Evolutionary conservation across 805 yeast genomes (phyloP).

Genomic region (Starmerella sirachaensis): DNA sequence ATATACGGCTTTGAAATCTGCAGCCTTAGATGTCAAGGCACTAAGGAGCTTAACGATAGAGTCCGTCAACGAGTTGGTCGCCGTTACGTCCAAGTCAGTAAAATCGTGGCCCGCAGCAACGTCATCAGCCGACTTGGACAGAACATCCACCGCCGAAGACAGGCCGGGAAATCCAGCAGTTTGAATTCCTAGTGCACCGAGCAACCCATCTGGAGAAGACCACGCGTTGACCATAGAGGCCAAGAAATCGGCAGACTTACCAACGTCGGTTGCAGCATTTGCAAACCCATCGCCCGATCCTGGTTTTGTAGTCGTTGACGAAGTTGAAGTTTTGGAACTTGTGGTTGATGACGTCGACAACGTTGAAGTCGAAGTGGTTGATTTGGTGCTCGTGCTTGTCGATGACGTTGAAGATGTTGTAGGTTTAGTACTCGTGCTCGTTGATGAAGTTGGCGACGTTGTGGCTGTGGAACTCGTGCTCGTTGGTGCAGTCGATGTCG

Average conservation of each 20-base stretch:
- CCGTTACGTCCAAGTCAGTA: conserved; percentile 12
- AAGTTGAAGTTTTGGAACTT: no score
- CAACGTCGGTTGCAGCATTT: conserved; percentile 12
- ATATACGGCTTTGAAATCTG: conserved; percentile 22
- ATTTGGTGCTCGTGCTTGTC: no score
- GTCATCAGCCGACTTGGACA: conserved; percentile 11
- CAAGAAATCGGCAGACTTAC: conserved; percentile 4
- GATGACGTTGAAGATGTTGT: background rate
- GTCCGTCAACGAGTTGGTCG: conserved; percentile 10
- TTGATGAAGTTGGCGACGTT: no score
- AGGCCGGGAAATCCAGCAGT: conserved; percentile 18
- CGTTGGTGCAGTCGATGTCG: background rate
- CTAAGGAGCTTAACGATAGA: conserved; percentile 19
- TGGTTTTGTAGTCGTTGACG: no score
- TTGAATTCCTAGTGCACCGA: conserved; percentile 27
- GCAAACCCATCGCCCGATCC: no score
- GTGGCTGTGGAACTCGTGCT: background rate
- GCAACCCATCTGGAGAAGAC: conserved; percentile 20
- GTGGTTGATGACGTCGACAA: no score
- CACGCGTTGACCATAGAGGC: conserved; percentile 16
- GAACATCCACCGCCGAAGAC: conserved; percentile 16
- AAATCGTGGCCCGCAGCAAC: conserved; percentile 8
- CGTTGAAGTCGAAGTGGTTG: no score
- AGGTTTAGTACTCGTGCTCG: background rate
- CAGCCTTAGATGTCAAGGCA: conserved; percentile 21